Conservation (phyloP, 306 rosid genomes). For the Elaeagnus macrophylla region DNA sequence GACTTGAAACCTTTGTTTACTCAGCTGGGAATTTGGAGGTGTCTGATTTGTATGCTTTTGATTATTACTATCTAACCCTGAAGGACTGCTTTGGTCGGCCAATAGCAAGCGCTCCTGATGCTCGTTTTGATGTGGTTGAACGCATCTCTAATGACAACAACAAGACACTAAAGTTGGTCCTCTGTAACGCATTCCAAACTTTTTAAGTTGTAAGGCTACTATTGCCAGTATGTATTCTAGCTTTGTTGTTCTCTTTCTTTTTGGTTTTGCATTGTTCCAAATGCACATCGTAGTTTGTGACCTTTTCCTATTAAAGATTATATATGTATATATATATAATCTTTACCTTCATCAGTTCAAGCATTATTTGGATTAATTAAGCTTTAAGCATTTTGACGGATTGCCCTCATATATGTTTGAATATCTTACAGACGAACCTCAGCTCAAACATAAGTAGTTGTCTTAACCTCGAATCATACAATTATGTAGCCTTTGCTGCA, state of each 20-base stretch:
- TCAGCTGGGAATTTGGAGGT: too few species aligned
- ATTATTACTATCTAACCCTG: neutral
- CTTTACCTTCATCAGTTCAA: neutral
- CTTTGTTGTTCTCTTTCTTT: neutral
- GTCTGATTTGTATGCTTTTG: neutral
- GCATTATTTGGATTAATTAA: neutral
- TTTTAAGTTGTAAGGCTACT: neutral
- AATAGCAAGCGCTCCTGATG: constrained; percentile 83
- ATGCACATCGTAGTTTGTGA: too few species aligned
- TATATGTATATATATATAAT: too few species aligned
- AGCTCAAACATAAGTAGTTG: constrained; percentile 55
- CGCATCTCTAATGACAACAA: constrained; percentile 83
- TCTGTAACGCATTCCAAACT: neutral
- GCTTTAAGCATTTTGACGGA: neutral
- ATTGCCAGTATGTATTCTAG: neutral
- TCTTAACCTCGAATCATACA: constrained; percentile 86
- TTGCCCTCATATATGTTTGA: neutral
- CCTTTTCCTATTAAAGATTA: too few species aligned
- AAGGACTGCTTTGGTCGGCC: constrained; percentile 98
- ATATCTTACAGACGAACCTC: constrained; percentile 51
- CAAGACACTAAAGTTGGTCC: constrained; percentile 62
- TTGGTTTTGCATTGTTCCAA: neutral
- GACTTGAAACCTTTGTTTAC: too few species aligned
- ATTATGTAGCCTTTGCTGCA: constrained; percentile 90
- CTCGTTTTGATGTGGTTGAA: constrained; percentile 96